Evolutionary conservation across 2,329 filamentous ascomycete species (phyloP).

Genomic region (Aspergillus sclerotialis): DNA sequence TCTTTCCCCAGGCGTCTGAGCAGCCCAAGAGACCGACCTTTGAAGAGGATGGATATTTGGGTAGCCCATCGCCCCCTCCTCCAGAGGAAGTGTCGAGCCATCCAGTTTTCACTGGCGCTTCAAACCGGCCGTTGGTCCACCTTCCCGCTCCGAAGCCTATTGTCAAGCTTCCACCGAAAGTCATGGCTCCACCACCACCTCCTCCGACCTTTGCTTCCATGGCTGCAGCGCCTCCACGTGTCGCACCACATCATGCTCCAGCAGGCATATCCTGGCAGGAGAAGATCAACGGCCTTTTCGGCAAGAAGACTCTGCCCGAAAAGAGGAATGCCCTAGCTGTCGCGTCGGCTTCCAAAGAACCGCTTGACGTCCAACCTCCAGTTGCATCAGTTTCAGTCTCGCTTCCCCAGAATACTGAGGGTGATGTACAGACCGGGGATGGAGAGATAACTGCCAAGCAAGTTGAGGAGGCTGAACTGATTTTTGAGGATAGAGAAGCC

Average conservation of each 20-base stretch:
- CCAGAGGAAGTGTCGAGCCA: conserved; percentile 51
- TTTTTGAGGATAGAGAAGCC: conserved; percentile 75
- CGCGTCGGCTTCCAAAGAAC: conserved; percentile 61
- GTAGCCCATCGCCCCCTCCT: conserved; percentile 47
- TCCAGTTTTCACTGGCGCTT: conserved; percentile 48
- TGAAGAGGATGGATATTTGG: conserved; percentile 26
- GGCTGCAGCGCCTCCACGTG: conserved; percentile 33
- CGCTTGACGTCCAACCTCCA: conserved; percentile 51
- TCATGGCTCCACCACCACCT: conserved; percentile 36
- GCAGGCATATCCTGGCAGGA: conserved; percentile 63
- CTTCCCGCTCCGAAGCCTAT: conserved; percentile 59
- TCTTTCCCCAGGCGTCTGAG: conserved; percentile 39
- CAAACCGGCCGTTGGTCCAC: conserved; percentile 48
- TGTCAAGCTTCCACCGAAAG: conserved; percentile 69
- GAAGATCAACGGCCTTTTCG: conserved; percentile 70
- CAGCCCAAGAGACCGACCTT: conserved; percentile 24
- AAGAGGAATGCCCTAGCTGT: conserved; percentile 53
- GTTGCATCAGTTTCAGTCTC: conserved; percentile 61
- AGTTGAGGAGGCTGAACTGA: conserved; percentile 71
- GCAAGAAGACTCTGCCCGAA: conserved; percentile 49
- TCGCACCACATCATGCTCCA: conserved; percentile 34
- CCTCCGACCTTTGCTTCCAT: conserved; percentile 41
- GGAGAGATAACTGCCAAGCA: conserved; percentile 54
- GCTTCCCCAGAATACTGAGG: conserved; percentile 46
- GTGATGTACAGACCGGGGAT: conserved; percentile 31